These are phyloP conservation scores for Pseudogymnoascus sp. DNA, from an alignment of 2,329 filamentous ascomycete species.

Conservation along the genomic window DNA sequence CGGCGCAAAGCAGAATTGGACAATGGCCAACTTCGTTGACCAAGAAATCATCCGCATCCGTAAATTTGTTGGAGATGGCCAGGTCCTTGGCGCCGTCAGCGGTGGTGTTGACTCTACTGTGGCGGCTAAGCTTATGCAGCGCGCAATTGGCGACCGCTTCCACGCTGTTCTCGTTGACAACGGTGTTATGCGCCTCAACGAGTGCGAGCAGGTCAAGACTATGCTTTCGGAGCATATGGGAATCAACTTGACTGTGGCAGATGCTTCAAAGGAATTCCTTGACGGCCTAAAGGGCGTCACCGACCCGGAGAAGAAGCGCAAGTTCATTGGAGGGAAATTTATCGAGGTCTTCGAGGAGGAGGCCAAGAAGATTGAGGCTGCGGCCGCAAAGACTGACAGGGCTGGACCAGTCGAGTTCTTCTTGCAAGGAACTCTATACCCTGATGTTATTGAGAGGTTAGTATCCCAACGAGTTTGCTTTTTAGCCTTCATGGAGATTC, in stretches of 20 bases:
- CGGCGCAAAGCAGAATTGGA: conserved; percentile 69
- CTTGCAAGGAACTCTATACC: conserved; percentile 72
- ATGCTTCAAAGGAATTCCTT: conserved; percentile 75
- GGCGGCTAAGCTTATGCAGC: conserved; percentile 75
- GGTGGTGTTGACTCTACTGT: conserved; percentile 90
- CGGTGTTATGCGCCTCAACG: conserved; percentile 76
- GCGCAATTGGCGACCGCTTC: conserved; percentile 77
- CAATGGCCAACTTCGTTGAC: conserved; percentile 75
- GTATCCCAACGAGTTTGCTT: background rate
- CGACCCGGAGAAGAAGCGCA: conserved; percentile 78
- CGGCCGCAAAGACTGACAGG: conserved; percentile 56
- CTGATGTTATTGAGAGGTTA: conserved; percentile 45
- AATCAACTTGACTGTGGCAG: conserved; percentile 84
- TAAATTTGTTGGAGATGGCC: conserved; percentile 72
- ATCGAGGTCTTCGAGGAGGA: conserved; percentile 80
- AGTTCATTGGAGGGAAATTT: conserved; percentile 76
- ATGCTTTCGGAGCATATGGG: conserved; percentile 72
- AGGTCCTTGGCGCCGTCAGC: conserved; percentile 71
- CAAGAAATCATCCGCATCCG: conserved; percentile 77
- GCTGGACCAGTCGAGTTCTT: conserved; percentile 80
- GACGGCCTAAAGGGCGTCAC: conserved; percentile 69
- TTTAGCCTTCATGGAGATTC: conserved; percentile 42
- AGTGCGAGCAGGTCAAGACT: conserved; percentile 74
- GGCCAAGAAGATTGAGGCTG: conserved; percentile 66
- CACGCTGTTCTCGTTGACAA: conserved; percentile 82